These are phyloP conservation scores for Lentinula aciculospora DNA, from an alignment of 768 basidiomycete genomes.

Conservation along the genomic window DNA sequence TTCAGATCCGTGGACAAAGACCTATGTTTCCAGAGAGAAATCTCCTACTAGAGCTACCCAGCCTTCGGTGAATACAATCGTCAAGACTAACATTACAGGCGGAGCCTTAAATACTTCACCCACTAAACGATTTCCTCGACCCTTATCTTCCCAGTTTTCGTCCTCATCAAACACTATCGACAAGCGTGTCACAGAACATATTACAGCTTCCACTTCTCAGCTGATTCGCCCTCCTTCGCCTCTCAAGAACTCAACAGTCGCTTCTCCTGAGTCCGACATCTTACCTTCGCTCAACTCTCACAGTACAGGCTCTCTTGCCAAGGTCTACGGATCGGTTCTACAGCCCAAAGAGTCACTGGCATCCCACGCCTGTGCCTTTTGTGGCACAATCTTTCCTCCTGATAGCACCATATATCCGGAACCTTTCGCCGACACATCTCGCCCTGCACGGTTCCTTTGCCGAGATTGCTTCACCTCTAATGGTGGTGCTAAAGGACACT, in stretches of 20 bases:
- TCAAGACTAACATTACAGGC: constrained; percentile 12
- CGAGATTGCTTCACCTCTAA: constrained; percentile 63
- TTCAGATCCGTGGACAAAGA: constrained; percentile 76
- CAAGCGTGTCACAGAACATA: constrained; percentile 52
- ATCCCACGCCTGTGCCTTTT: constrained; percentile 64
- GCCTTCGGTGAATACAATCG: constrained; percentile 12
- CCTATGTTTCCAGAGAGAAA: constrained; percentile 56
- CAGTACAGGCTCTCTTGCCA: constrained; percentile 49
- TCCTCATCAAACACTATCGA: constrained; percentile 31
- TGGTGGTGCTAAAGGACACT: constrained; percentile 75
- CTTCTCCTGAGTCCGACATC: constrained; percentile 54
- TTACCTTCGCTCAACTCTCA: constrained; percentile 48
- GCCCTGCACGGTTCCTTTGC: constrained; percentile 60
- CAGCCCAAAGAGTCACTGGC: constrained; percentile 73
- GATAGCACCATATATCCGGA: constrained; percentile 87
- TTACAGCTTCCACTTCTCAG: constrained; percentile 42
- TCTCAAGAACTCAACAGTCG: constrained; percentile 45
- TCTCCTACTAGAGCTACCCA: constrained; percentile 32
- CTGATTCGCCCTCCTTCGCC: constrained; percentile 47
- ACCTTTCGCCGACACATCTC: constrained; percentile 29
- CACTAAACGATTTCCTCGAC: constrained; percentile 46
- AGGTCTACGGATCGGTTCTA: constrained; percentile 80
- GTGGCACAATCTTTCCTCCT: constrained; percentile 61
- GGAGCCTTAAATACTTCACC: constrained; percentile 19
- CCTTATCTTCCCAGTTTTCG: constrained; percentile 26